These are phyloP conservation scores for Ormosia semicastrata DNA, from an alignment of 306 rosid genomes.

Conservation along the genomic window DNA sequence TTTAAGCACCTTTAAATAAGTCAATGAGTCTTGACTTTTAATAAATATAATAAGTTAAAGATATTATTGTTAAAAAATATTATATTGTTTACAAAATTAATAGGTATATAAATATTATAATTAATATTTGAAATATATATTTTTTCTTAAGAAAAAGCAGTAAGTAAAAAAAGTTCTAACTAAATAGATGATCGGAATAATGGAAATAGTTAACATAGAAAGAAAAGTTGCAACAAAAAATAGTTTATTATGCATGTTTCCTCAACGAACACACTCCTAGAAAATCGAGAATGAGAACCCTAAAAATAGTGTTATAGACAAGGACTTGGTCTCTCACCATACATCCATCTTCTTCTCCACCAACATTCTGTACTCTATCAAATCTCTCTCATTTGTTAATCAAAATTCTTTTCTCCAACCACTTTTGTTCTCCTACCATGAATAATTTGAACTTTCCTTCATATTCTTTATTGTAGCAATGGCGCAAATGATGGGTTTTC, in stretches of 20 bases:
- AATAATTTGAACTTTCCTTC: neutral
- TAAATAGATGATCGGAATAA: no score
- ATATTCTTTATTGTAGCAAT: neutral
- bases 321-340: constrained; percentile 50
- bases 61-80: no score
- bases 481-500: neutral
- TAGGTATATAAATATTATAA: no score
- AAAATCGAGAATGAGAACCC: constrained; percentile 32
- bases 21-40: no score
- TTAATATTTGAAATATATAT: no score
- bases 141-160: no score
- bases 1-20: no score
- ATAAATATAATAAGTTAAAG: no score
- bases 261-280: constrained; percentile 45
- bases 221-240: neutral
- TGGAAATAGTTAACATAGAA: no score
- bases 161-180: no score
- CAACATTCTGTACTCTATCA: neutral
- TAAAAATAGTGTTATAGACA: constrained; percentile 16
- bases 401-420: neutral
- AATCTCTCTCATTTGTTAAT: constrained; percentile 14
- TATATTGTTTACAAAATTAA: no score
- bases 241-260: neutral
- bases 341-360: constrained; percentile 17
- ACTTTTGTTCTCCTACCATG: neutral